Conservation (phyloP, 2,329 filamentous ascomycete species). For the Juglanconis oblonga region DNA sequence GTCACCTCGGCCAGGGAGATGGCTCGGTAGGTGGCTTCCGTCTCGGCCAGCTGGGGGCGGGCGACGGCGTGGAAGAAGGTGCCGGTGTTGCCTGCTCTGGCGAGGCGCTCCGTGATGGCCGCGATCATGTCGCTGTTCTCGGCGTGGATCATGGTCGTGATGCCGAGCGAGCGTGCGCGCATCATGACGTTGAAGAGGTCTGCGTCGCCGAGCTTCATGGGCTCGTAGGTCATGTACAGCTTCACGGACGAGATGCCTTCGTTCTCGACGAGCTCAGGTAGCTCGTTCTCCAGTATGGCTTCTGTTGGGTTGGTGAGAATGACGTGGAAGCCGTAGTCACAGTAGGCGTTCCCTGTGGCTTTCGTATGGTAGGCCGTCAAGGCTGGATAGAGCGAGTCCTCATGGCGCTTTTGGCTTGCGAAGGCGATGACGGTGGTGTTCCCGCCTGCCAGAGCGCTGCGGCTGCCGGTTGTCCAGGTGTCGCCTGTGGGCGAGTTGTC, state of each 20-base stretch:
- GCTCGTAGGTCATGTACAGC: constrained; percentile 44
- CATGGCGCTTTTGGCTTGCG: constrained; percentile 46
- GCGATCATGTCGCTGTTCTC: constrained; percentile 47
- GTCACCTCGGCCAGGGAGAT: constrained; percentile 48
- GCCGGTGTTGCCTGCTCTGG: constrained; percentile 14
- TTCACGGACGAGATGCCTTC: constrained; percentile 40
- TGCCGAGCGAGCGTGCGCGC: constrained; percentile 34
- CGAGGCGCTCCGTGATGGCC: constrained; percentile 28
- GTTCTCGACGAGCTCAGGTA: constrained; percentile 32
- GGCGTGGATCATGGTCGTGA: constrained; percentile 48
- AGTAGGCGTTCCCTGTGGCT: constrained; percentile 33
- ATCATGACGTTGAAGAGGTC: constrained; percentile 41
- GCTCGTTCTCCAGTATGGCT: constrained; percentile 39
- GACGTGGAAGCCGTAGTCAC: constrained; percentile 56
- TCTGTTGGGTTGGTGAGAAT: constrained; percentile 45
- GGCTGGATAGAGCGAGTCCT: constrained; percentile 35
- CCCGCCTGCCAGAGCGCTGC: constrained; percentile 54
- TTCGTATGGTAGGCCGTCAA: constrained; percentile 13
- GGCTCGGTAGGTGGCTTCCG: constrained; percentile 46
- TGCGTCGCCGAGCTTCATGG: constrained; percentile 35
- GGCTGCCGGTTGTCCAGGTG: constrained; percentile 40
- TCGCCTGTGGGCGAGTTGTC: constrained; percentile 30
- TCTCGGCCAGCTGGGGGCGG: constrained; percentile 43
- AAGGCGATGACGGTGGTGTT: constrained; percentile 58
- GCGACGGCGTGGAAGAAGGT: constrained; percentile 44